phyloP scores from a whole-genome alignment of 352 stramenopile genomes.

The Globisporangium echinulatum region DNA sequence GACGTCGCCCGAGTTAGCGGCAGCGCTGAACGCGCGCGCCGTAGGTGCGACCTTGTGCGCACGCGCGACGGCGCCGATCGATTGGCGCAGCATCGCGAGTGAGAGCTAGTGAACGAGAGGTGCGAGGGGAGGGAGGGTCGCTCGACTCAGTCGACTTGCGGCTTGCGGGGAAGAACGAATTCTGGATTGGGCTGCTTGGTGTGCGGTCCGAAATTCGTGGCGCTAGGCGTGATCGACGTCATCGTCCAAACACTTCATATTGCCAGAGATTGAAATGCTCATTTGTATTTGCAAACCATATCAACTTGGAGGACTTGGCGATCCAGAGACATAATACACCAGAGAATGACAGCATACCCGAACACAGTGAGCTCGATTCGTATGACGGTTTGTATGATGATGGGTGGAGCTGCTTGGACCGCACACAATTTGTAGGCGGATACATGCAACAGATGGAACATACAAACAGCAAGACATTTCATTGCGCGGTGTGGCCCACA shows the following conservation, averaged over 20 bases:
- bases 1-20: slow-evolving; percentile 34
- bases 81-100: slow-evolving; percentile 48
- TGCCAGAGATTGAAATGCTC: not conserved
- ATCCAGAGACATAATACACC: no score
- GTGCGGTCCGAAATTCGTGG: not conserved
- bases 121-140: not conserved
- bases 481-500: no score
- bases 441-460: no score
- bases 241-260: not conserved
- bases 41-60: slow-evolving; percentile 10
- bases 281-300: no score
- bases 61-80: slow-evolving; percentile 34
- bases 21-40: slow-evolving; percentile 56
- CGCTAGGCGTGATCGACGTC: not conserved
- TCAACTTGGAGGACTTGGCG: no score
- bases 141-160: not conserved
- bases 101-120: not conserved
- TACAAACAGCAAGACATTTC: no score
- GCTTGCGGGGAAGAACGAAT: not conserved
- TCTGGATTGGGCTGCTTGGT: not conserved
- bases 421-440: no score
- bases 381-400: no score
- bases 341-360: no score
- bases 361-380: no score
- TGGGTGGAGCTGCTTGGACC: no score